Evolutionary conservation across 768 basidiomycete genomes (phyloP), one percentile per base, ranked within the genome.

Genomic region (Termitomyces heimii): DNA sequence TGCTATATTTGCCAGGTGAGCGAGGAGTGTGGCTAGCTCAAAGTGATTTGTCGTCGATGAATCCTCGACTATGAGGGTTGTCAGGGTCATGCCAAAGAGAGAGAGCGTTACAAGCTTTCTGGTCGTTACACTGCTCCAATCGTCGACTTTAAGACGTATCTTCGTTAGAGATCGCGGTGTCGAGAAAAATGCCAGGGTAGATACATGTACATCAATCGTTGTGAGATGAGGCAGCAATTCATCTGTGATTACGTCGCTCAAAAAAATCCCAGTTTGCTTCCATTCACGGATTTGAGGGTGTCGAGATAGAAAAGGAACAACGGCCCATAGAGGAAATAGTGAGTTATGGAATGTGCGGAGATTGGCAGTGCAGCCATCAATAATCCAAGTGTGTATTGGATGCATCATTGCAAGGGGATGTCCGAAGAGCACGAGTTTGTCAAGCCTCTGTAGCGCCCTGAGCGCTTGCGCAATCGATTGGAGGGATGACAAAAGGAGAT

Each of bases 331-430:
- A n/a, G 65, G 63, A 48, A 64, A 60, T 7, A 64, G 53, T 5
- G 50, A 60, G 45, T 66, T 66, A 44, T 62, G 60, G 42, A 66
- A 62, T 20, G 49, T 50, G 26, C 54, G 48, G 4, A 62, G 50
- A 29, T 62, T 12, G 42, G 57, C 56, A 16, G 61, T 57, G 55
- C 61, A 63, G n/a, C 59, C 62, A 48, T 66, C 65, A 48, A 66
- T 61, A 22, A 66, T 55, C 63, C 65, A 62, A 18, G 57, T 55
- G 32, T 62, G 50, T 42, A 64, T 57, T 12, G 61, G 63, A 55
- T 64, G 59, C 65, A 64, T 66, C 63, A 64, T 66, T 26, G 55
- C 65, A 34, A 48, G 51, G 26, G 63, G 58, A 54, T 66, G 63
- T 6, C 65, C 65, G 24, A 58, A 13, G 14, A 64, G 56, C 6